Evolutionary conservation across 2,329 filamentous ascomycete genomes (phyloP).

Genomic region (Elsinoe arachidis): DNA sequence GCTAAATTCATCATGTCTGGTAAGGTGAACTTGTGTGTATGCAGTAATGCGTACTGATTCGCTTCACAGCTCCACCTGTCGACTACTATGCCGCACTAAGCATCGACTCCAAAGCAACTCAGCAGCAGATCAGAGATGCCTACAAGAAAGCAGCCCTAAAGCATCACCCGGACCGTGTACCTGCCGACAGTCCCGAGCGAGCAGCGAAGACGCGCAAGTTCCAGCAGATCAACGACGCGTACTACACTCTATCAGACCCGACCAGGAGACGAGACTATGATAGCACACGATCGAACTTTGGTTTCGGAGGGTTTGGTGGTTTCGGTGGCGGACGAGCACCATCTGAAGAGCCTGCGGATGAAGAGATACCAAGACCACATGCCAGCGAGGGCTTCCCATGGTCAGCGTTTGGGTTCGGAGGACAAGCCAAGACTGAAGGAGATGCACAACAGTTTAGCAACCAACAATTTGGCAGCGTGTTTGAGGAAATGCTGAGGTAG

Average conservation of each 20-base stretch:
- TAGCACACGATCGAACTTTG: slow-evolving; percentile 54
- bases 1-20: slow-evolving; percentile 16
- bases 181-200: slow-evolving; percentile 75
- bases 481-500: slow-evolving; percentile 43
- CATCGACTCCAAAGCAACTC: slow-evolving; percentile 55
- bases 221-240: slow-evolving; percentile 86
- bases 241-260: slow-evolving; percentile 80
- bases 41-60: neutral
- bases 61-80: slow-evolving; percentile 25
- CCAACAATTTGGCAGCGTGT: slow-evolving; percentile 71
- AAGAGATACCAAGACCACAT: slow-evolving; percentile 39
- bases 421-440: slow-evolving; percentile 37
- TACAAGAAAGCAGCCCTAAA: slow-evolving; percentile 92
- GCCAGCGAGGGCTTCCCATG: slow-evolving; percentile 56
- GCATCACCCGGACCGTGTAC: slow-evolving; percentile 86
- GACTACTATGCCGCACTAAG: slow-evolving; percentile 31
- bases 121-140: slow-evolving; percentile 80
- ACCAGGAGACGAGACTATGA: slow-evolving; percentile 77
- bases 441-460: slow-evolving; percentile 47
- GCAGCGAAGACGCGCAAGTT: slow-evolving; percentile 73
- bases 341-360: slow-evolving; percentile 39
- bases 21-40: slow-evolving; percentile 4
- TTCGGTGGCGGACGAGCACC: slow-evolving; percentile 32
- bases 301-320: slow-evolving; percentile 31
- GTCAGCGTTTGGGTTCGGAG: slow-evolving; percentile 59